A percentile compares a stretch with the other conserved stretches of the same genome.
These are phyloP conservation scores for Corylus heterophylla DNA, from an alignment of 306 rosid species.

Conservation along the genomic window DNA sequence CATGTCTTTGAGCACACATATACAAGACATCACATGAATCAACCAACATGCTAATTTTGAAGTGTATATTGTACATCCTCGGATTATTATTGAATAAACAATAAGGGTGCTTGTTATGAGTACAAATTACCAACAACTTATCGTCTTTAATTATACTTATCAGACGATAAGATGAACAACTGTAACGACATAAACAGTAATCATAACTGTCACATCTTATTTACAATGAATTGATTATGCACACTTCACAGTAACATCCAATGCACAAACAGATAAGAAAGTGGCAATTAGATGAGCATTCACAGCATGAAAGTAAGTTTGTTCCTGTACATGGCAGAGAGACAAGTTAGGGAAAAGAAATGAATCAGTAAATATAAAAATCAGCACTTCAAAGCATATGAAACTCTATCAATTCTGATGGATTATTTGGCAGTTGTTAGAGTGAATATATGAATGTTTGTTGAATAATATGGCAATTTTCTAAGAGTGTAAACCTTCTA, in stretches of 20 bases:
- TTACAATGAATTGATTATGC: conserved; percentile 10
- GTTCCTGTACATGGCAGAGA: conserved; percentile 40
- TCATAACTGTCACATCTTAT: conserved; percentile 20
- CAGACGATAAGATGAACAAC: conserved; percentile 1
- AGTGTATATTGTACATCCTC: neutral
- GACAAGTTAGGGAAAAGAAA: conserved; percentile 10
- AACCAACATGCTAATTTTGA: neutral
- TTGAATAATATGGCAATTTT: too few relatives aligned
- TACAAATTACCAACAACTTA: conserved; percentile 5
- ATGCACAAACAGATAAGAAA: neutral
- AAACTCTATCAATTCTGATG: conserved; percentile 3
- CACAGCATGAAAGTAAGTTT: conserved; percentile 18
- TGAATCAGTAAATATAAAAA: conserved; percentile 10
- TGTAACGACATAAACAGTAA: neutral
- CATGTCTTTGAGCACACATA: neutral
- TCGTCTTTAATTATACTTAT: neutral
- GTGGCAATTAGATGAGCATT: conserved; percentile 25
- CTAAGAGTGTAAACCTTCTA: too few relatives aligned
- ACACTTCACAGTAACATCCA: conserved; percentile 22
- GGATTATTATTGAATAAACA: neutral
- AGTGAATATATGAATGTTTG: too few relatives aligned
- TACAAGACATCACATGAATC: neutral
- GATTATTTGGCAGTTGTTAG: neutral
- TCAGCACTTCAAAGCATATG: neutral
- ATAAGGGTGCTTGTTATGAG: neutral